Conservation (phyloP, 495 filamentous ascomycete species). For the Daldinia bambusicola region DNA sequence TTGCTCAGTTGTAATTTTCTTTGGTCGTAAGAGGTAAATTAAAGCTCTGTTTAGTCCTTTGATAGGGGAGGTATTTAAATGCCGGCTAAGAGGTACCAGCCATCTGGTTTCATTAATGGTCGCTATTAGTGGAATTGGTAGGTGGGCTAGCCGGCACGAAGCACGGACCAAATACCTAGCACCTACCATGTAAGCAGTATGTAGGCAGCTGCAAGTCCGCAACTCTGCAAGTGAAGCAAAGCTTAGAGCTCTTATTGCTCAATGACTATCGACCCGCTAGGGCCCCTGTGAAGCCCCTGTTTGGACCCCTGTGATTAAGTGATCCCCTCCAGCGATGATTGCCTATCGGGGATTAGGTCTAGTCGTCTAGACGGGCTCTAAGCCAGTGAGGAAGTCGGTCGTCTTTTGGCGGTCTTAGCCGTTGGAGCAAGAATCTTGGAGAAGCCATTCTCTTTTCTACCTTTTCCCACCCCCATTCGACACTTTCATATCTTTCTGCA, state of each 20-base stretch:
- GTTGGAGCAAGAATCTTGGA: conserved; percentile 33
- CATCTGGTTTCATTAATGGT: conserved; percentile 14
- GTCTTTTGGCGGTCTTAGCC: conserved; percentile 19
- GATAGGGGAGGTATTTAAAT: conserved; percentile 5
- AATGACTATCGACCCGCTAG: conserved; percentile 38
- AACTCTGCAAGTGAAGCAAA: too few relatives aligned
- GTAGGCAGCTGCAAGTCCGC: not conserved
- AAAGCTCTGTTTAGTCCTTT: conserved; percentile 13
- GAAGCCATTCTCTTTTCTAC: conserved; percentile 6
- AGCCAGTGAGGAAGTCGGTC: conserved; percentile 30
- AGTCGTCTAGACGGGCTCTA: conserved; percentile 29
- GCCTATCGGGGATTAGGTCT: conserved; percentile 40
- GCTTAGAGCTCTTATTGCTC: conserved; percentile 36
- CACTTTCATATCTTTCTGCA: conserved; percentile 19
- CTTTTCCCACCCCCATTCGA: conserved; percentile 18
- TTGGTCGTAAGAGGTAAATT: conserved; percentile 32
- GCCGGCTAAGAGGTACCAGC: conserved; percentile 18
- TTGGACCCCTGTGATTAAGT: conserved; percentile 32
- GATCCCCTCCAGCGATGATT: conserved; percentile 32
- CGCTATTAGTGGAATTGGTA: conserved; percentile 14
- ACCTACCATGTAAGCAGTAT: too few relatives aligned
- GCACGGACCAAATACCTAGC: conserved; percentile 23
- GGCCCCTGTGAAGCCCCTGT: conserved; percentile 31
- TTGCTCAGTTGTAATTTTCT: conserved; percentile 12
- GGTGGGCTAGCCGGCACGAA: conserved; percentile 10